A percentile compares a stretch with the other conserved stretches of the same genome.
These are phyloP conservation scores for Candida tallmaniae DNA, from an alignment of 805 yeast species.

Conservation along the genomic window DNA sequence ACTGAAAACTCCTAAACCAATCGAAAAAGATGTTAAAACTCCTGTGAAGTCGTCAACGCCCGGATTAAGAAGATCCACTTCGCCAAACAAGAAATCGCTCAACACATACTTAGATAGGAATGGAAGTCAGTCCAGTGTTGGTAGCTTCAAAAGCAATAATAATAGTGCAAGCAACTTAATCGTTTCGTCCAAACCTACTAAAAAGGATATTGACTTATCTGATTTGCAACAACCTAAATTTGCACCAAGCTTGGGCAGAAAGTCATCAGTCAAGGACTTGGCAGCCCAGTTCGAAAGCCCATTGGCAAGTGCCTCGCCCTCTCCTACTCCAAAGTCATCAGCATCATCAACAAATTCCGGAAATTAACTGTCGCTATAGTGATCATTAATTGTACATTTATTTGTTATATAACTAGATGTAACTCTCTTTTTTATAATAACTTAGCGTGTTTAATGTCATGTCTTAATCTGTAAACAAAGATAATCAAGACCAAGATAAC, in stretches of 20 bases:
- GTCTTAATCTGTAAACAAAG: constrained; percentile 51
- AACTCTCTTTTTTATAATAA: constrained; percentile 33
- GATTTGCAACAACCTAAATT: constrained; percentile 28
- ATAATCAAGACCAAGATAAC: constrained; percentile 39
- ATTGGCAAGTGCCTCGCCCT: constrained; percentile 8
- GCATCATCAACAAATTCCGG: constrained; percentile 11
- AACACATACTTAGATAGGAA: constrained; percentile 13
- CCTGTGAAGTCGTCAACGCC: constrained; percentile 8
- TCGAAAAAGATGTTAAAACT: constrained; percentile 6
- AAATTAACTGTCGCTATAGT: constrained; percentile 3
- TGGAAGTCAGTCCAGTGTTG: constrained; percentile 1
- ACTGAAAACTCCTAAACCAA: constrained; percentile 9
- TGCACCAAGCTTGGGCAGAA: constrained; percentile 21
- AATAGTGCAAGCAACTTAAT: constrained; percentile 6
- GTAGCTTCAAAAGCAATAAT: too few relatives aligned
- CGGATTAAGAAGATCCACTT: constrained; percentile 30
- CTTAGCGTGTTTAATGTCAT: constrained; percentile 60
- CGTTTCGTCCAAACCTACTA: constrained; percentile 19
- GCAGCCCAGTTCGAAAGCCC: constrained; percentile 23
- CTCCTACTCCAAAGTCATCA: constrained; percentile 15
- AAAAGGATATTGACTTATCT: constrained; percentile 21
- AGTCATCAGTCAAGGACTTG: constrained; percentile 30
- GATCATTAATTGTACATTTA: constrained; percentile 4
- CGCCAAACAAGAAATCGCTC: constrained; percentile 36
- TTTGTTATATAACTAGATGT: constrained; percentile 1